Evolutionary conservation across 192 early-diverging fungal species (phyloP), one percentile per base, ranked within the genome.

Genomic region (Chytriomyces hyalinus): DNA sequence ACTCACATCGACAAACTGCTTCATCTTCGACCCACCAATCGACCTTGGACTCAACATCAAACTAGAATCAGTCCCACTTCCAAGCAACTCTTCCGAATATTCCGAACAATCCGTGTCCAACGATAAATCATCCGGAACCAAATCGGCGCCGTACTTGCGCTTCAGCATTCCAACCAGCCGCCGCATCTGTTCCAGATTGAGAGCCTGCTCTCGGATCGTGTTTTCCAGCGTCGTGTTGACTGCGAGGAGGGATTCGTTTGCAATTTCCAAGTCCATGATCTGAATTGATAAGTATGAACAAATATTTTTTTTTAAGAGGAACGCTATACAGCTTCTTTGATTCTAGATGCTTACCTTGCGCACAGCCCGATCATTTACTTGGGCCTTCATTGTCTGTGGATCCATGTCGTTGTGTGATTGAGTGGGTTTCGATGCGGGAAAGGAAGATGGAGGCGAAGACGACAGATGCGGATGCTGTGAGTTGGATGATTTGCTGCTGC

Each of bases 261-360:
- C 73, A 53, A 87, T 87, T 70, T 87, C 85, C 22, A 87, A 67
- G 61, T 87, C 85, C 84, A 87, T 81, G n/a, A 87, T 85, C 80
- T 81, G 72, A 4, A 36, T 53, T 78, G 22, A 5, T 70, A 24
- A 17, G 10, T 5, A 43, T 13, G 73, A 10, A 64, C 20, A 28
- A 10, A 67, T 28, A 10, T 10, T 15, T 11, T 15, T 11, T 47
- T 17, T 9, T 26, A 44, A 5, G 51, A 76, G 49, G 1, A 43
- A 4, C 17, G 8, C 17, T 9, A 48, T n/a, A 1, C 1, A 77
- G 7, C 3, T 53, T 51, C 17, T n/a, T 5, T 17, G 68, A 3
- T 15, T 46, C 15, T 43, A 0, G 2, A 4, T 24, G 53, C 45
- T 10, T 28, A 82, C 79, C 82, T 85, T 85, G n/a, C 84, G 78